phyloP scores from a whole-genome alignment of 345 rosid species.

The Lepidium africanum region DNA sequence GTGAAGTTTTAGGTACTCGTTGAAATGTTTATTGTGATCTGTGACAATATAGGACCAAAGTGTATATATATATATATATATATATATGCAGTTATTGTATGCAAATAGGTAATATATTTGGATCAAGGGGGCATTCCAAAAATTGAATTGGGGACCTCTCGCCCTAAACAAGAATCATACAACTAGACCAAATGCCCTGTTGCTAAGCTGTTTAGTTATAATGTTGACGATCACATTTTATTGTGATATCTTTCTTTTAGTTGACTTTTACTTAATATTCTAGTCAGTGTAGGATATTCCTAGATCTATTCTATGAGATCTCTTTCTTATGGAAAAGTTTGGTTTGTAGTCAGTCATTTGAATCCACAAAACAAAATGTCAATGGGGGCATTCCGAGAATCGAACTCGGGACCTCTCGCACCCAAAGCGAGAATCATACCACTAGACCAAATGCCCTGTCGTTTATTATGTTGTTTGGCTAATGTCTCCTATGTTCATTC shows the following conservation, averaged over 20 bases:
- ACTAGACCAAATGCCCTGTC: conserved; percentile 65
- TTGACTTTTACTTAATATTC: neutral
- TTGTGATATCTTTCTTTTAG: neutral
- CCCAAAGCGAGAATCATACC: conserved; percentile 84
- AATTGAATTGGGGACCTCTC: conserved; percentile 68
- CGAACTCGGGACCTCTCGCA: conserved; percentile 67
- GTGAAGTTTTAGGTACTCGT: too few species aligned
- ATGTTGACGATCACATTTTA: neutral
- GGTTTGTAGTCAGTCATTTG: neutral
- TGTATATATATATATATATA: too few species aligned
- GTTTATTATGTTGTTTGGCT: too few species aligned
- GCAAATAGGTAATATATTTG: too few species aligned
- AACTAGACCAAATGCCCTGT: conserved; percentile 71
- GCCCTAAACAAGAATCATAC: conserved; percentile 82
- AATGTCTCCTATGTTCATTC: too few species aligned
- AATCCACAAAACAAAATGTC: neutral
- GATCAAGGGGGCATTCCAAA: conserved; percentile 47
- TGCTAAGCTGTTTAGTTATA: neutral
- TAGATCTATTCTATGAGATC: neutral
- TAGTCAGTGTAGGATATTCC: neutral
- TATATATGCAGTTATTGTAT: too few species aligned
- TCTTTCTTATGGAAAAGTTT: neutral
- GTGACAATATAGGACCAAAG: too few species aligned
- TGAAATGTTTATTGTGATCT: too few species aligned
- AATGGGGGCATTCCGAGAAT: conserved; percentile 46